A percentile compares a stretch with the other conserved stretches of the same genome.
Evolutionary conservation across 139 green algal genomes (phyloP).

Genomic region (Prasinococcaceae sp.): DNA sequence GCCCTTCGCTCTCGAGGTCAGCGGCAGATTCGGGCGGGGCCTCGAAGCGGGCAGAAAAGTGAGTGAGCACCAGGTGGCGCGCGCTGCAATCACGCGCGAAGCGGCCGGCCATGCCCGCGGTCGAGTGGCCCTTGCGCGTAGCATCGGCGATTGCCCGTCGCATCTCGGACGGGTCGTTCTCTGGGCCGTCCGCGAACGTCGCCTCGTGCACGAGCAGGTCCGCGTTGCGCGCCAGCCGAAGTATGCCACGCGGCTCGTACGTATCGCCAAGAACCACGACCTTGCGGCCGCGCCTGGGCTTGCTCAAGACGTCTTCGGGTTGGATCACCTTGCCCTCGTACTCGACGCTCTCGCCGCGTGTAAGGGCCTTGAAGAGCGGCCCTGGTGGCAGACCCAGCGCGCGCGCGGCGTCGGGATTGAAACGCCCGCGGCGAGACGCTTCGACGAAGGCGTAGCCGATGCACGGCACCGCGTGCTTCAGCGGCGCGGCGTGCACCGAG

Average conservation of each 20-base stretch:
- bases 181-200: slow-evolving; percentile 64
- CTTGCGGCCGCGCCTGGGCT: slow-evolving; percentile 31
- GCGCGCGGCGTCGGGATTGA: slow-evolving; percentile 8
- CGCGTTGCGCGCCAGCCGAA: slow-evolving; percentile 23
- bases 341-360: slow-evolving; percentile 10
- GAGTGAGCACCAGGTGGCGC: slow-evolving; percentile 67
- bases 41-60: slow-evolving; percentile 71
- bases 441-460: slow-evolving; percentile 29
- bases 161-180: slow-evolving; percentile 40
- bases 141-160: background rate
- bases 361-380: slow-evolving; percentile 13
- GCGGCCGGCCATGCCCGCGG: slow-evolving; percentile 57
- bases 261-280: slow-evolving; percentile 89
- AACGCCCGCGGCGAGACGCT: slow-evolving; percentile 5
- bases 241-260: slow-evolving; percentile 50
- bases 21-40: background rate
- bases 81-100: slow-evolving; percentile 65
- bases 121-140: slow-evolving; percentile 65
- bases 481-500: slow-evolving; percentile 2
- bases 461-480: slow-evolving; percentile 22
- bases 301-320: slow-evolving; percentile 19
- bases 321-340: slow-evolving; percentile 6
- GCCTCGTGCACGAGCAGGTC: slow-evolving; percentile 77
- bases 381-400: slow-evolving; percentile 13
- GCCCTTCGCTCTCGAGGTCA: background rate